Evolutionary conservation across 1,284 basidiomycete genomes (phyloP), one percentile per base, ranked within the genome.

Genomic region (Phellopilus nigrolimitatus): DNA sequence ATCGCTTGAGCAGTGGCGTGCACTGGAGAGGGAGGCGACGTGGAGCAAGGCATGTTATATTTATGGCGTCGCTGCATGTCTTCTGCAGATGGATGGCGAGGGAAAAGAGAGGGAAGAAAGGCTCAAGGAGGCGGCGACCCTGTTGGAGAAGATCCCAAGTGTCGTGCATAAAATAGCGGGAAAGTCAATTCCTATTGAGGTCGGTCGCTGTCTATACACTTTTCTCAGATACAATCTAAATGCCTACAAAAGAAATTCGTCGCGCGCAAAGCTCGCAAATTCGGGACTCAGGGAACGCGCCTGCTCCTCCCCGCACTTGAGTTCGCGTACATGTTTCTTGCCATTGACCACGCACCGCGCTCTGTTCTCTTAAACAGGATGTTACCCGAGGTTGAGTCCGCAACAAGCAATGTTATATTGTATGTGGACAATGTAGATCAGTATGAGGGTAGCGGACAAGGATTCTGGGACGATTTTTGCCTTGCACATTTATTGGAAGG

Each of bases 301-400:
- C 66, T 80, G 9, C 66, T 71, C 39, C 61, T 80, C n/a, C 76
- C 79, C 1, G 78, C 72, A 21, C 65, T 80, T 60, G 79, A 82
- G 61, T 68, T 81, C 38, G 70, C 71, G 34, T 80, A 78, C 64
- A 66, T 74, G 39, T 68, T 74, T 47, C 69, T 69, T 30, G 64
- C 64, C 6, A 58, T 66, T 13, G 53, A 53, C 30, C 58, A 59
- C 41, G 56, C 62, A 8, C 59, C 63, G 9, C 59, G 57, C 30
- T 36, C 44, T 7, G 50, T 58, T 10, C 33, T 61, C 17, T 36
- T 51, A 1, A 46, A 57, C 2, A 54, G 51, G 17, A 58, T 63
- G 34, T 49, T 59, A 25, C 64, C 61, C 9, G 51, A 64, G n/a
- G 50, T 57, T 22, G 66, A 66, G 22, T 46, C 40, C 33, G 39